Percentiles rank a stretch among this genome's conserved stretches.
Conservation (phyloP, 2,329 filamentous ascomycete species). For the Dichotomopilus funicola region DNA sequence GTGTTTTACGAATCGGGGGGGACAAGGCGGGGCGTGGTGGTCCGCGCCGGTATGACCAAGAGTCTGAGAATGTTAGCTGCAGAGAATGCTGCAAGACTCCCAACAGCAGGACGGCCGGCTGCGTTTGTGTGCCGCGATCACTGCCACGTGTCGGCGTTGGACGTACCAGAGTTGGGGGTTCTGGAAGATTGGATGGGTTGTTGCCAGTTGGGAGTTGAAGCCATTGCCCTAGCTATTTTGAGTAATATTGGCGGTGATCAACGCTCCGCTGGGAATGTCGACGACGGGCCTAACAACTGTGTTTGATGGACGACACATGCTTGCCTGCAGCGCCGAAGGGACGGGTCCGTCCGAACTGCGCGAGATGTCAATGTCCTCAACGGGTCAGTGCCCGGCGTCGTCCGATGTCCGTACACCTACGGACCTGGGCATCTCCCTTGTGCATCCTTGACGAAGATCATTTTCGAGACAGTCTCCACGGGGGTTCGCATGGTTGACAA, state of each 20-base stretch:
- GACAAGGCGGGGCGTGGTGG: not conserved
- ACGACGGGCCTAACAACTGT: too few relatives aligned
- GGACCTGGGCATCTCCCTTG: not conserved
- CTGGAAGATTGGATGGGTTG: not conserved
- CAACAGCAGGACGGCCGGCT: not conserved
- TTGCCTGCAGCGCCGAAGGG: too few relatives aligned
- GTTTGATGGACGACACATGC: too few relatives aligned
- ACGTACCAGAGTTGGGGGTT: not conserved
- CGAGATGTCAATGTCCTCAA: too few relatives aligned
- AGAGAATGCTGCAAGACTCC: too few relatives aligned
- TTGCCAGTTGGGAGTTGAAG: not conserved
- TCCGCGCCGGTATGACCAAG: not conserved
- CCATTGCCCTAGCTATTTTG: not conserved
- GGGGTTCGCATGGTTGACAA: not conserved
- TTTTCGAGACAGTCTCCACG: slow-evolving; percentile 12
- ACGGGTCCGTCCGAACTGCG: too few relatives aligned
- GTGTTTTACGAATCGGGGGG: not conserved
- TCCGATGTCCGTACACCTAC: not conserved
- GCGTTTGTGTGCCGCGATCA: not conserved
- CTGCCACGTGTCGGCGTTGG: slow-evolving; percentile 4
- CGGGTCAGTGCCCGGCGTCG: not conserved
- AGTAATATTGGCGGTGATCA: not conserved
- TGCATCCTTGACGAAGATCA: slow-evolving; percentile 4
- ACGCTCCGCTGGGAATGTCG: too few relatives aligned
- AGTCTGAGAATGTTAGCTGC: not conserved